Evolutionary conservation across 345 rosid species (phyloP), one percentile per base, ranked within the genome.

Genomic region (Linum lewisii): DNA sequence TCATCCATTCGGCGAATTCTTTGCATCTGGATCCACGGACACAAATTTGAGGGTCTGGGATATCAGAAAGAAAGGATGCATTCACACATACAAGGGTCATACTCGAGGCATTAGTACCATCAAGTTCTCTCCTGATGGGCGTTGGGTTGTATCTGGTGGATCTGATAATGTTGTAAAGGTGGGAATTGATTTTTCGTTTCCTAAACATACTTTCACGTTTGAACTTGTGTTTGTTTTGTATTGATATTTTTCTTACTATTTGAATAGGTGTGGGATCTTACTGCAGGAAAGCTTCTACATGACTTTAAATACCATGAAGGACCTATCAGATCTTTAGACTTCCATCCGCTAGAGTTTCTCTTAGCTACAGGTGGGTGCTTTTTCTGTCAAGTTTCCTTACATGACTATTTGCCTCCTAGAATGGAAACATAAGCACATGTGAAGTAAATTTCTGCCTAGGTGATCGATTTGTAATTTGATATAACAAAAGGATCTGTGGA

Each of bases 81-180:
- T 85, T 70, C 99, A 90, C 72, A 90, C 96, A 1, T 90, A 87
- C 81, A 87, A 82, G 79, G 97, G 99, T 50, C 97, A 93, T 66
- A 79, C 86, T 14, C 86, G 71, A 71, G 94, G 88, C 63, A 67
- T 93, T 61, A 74, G 74, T 72, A 84, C 95, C 47, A 90, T 93
- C 62, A 82, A 75, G 60, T 93, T 93, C 76, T 72, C 79, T 62
- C 99, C 99, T n/a, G 97, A 93, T 84, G 99, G 99, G 56, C 99
- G 97, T 23, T 93, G 99, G 99, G 95, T 93, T 24, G 95, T 93
- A 69, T 87, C 99, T 32, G 99, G 99, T 72, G 99, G 99, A 79
- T 67, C 60, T 67, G 99, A 93, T 73, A 90, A 84, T 77, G 79
- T 69, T 68, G 95, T 90, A 20, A 93, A 93, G 95, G 99, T 93